These are phyloP conservation scores for Globisporangium paroecandrum DNA, from an alignment of 352 stramenopile species.

Conservation along the genomic window DNA sequence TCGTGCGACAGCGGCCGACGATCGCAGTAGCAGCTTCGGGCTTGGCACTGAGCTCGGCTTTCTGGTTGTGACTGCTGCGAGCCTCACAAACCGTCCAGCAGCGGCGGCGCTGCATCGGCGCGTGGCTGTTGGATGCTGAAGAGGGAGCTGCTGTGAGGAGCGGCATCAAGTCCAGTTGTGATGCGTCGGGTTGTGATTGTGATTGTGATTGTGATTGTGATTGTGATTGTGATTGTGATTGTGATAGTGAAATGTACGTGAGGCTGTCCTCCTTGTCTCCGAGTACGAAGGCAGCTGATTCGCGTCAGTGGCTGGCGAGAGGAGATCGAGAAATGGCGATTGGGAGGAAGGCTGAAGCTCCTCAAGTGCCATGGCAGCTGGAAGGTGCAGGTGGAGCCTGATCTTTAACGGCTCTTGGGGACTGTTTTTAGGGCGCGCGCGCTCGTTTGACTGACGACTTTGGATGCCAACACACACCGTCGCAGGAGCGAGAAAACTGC, in stretches of 20 bases:
- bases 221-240: not conserved
- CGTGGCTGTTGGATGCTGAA: not conserved
- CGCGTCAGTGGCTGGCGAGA: not conserved
- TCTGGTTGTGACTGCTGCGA: not conserved
- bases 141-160: not conserved
- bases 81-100: conserved; percentile 15
- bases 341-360: not conserved
- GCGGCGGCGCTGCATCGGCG: not conserved
- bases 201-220: no score
- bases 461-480: not conserved
- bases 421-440: not conserved
- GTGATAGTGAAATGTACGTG: not conserved
- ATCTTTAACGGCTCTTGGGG: not conserved
- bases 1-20: not conserved
- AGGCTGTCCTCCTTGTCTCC: not conserved
- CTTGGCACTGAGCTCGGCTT: not conserved
- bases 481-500: not conserved
- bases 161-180: not conserved
- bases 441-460: not conserved
- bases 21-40: not conserved
- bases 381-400: not conserved
- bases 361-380: not conserved
- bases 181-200: not conserved
- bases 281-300: not conserved
- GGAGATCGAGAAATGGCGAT: not conserved